phyloP scores from a whole-genome alignment of 371 early-diverging fungal species.

The Mucor racemosus region DNA sequence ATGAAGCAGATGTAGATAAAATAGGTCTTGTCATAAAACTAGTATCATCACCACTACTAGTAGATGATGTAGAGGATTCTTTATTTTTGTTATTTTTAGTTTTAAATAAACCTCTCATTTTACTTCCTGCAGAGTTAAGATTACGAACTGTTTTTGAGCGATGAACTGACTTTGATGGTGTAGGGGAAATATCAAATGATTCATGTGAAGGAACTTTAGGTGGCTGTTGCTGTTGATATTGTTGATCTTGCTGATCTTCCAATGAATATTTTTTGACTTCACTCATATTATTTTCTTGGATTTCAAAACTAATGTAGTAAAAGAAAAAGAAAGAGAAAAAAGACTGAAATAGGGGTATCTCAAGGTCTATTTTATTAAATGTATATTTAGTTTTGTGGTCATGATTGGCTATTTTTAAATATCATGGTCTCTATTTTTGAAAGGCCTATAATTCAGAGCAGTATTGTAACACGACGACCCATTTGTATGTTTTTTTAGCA shows the following conservation, averaged over 20 bases:
- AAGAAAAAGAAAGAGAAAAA: conserved; percentile 10
- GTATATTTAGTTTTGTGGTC: background rate
- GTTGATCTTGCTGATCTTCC: conserved; percentile 9
- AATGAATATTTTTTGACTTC: conserved; percentile 11
- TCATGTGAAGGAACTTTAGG: conserved; percentile 25
- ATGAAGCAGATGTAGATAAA: conserved; percentile 30
- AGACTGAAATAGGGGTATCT: background rate
- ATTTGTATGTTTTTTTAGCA: too few relatives aligned
- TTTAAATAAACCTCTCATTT: conserved; percentile 34
- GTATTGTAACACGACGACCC: too few relatives aligned
- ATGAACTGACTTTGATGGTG: conserved; percentile 24
- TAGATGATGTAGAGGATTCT: background rate
- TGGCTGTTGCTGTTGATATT: conserved; percentile 5
- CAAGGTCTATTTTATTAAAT: background rate
- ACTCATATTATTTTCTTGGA: conserved; percentile 2
- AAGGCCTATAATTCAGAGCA: background rate
- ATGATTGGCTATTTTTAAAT: background rate
- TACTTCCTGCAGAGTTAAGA: conserved; percentile 31
- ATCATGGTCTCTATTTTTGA: background rate
- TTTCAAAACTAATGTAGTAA: background rate
- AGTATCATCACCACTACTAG: conserved; percentile 4
- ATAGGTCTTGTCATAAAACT: conserved; percentile 9
- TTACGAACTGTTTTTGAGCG: conserved; percentile 42
- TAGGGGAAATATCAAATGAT: conserved; percentile 15
- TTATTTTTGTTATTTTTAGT: conserved; percentile 20